Evolutionary conservation across 2,329 filamentous ascomycete genomes (phyloP), one percentile per base, ranked within the genome.

Genomic region (Nothomitra cinnamomea): DNA sequence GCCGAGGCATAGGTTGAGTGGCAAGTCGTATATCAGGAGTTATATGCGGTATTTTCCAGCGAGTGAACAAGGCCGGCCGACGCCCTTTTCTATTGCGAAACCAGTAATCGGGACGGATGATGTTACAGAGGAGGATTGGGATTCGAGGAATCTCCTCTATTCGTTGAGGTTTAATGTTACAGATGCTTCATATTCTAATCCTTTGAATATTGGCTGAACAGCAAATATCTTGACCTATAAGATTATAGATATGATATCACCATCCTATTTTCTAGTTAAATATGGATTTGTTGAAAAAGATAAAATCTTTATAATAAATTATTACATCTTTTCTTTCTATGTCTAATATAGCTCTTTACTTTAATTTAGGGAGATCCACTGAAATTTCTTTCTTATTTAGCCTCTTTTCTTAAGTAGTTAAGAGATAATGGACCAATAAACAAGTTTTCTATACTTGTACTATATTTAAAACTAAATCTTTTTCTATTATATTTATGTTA

Each of bases 81-180:
- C n/a, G n/a, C n/a, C n/a, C n/a, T 17, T n/a, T 49, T 15, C n/a
- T 17, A 13, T 55, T n/a, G 21, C n/a, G 21, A 42, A 42, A 6
- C 40, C 5, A 42, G 21, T 42, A 13, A 22, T 8, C 10, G 3
- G 6, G 17, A 21, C n/a, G 21, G 41, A 45, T 10, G 24, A 3
- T 45, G 6, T 21, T 42, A 45, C 17, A 62, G 59, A 57, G 53
- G 58, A 60, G 12, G 61, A 63, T 22, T 63, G 61, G 61, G 58
- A 63, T 48, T 58, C 56, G 28, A 53, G 62, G 43, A 63, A 62
- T 50, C 53, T 61, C 2, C 53, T 63, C 7, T 63, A 64, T 50
- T 42, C 40, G 4, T 42, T 42, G 40, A 42, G 6, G 4, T 42
- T 42, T n/a, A 42, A 42, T n/a, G 15, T 42, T n/a, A 38, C 35